These are phyloP conservation scores for Saccharomyces hybrid DNA, from an alignment of 1,139 yeast species.

Conservation along the genomic window DNA sequence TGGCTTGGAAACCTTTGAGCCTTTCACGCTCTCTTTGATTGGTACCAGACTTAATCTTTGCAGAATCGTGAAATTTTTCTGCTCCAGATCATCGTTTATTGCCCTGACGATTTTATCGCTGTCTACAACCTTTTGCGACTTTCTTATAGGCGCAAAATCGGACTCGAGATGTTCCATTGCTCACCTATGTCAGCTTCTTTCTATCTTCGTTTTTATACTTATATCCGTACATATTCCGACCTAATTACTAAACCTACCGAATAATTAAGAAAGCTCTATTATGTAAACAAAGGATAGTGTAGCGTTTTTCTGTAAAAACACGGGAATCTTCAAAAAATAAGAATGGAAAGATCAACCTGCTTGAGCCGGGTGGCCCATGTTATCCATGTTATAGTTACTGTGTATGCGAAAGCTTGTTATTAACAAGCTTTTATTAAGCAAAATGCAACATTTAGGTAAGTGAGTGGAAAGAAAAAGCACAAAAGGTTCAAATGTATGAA, in stretches of 20 bases:
- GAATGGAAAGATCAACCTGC: neutral
- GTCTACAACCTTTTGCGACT: constrained; percentile 17
- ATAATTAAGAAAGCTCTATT: neutral
- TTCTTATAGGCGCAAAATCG: constrained; percentile 26
- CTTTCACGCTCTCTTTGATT: neutral
- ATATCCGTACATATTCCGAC: neutral
- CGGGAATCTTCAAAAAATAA: neutral
- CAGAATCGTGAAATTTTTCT: constrained; percentile 2
- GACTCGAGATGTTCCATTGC: neutral
- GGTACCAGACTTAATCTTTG: neutral
- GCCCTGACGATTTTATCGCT: constrained; percentile 19
- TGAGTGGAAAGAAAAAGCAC: too few relatives aligned
- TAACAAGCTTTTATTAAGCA: neutral
- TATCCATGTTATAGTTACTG: neutral
- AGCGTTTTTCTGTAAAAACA: neutral
- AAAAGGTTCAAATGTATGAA: neutral
- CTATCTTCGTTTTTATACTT: neutral
- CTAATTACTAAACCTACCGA: neutral
- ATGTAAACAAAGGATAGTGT: neutral
- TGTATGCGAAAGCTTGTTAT: neutral
- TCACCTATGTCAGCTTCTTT: neutral
- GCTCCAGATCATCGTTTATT: constrained; percentile 15
- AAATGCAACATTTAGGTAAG: neutral
- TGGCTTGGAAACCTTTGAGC: neutral
- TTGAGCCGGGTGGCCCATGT: neutral